phyloP scores from a whole-genome alignment of 2,329 filamentous ascomycete genomes.

The Claviceps purpurea region DNA sequence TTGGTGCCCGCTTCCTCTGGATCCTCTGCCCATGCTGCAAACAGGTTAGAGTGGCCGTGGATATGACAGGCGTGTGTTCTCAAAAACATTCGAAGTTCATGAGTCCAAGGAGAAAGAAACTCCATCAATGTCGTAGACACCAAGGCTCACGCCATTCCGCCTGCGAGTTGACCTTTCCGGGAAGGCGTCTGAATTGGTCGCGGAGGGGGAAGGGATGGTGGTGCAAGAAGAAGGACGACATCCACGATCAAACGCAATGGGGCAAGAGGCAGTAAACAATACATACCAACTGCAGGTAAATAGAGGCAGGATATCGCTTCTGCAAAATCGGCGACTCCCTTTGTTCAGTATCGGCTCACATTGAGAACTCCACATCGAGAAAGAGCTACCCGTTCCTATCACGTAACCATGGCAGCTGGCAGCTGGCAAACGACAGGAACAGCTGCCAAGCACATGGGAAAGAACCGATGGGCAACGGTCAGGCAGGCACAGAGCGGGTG shows the following conservation, averaged over 20 bases:
- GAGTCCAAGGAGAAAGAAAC: background rate
- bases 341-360: constrained; percentile 5
- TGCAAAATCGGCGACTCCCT: constrained; percentile 1
- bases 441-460: constrained; percentile 1
- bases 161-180: background rate
- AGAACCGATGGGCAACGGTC: too few relatives aligned
- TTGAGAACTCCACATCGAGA: constrained; percentile 1
- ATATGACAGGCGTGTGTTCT: background rate
- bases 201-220: background rate
- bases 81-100: background rate
- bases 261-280: background rate
- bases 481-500: background rate
- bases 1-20: constrained; percentile 19
- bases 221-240: background rate
- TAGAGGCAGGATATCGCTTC: background rate
- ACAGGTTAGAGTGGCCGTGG: background rate
- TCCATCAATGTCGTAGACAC: background rate
- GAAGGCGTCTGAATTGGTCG: background rate
- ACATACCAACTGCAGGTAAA: background rate
- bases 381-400: background rate
- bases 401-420: constrained; percentile 1
- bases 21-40: constrained; percentile 25
- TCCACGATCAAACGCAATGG: background rate
- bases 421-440: constrained; percentile 1
- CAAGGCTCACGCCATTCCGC: background rate